Percentiles rank a stretch among this genome's conserved stretches.
Conservation (phyloP, 345 rosid genomes). For the Populus deltoides region DNA sequence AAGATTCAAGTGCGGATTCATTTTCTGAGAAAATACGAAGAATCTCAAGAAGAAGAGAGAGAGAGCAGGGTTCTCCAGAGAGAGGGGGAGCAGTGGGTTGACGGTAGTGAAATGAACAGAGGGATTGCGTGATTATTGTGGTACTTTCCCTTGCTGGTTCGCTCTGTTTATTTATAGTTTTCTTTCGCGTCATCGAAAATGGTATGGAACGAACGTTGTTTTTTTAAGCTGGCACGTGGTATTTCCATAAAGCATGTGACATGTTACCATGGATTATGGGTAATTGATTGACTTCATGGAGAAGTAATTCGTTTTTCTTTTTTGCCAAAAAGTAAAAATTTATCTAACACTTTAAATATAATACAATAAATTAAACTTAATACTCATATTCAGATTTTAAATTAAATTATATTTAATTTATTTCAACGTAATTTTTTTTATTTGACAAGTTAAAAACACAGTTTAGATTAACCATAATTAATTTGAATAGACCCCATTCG, state of each 20-base stretch:
- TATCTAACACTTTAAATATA: too few species aligned
- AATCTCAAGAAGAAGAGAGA: background rate
- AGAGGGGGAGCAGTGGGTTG: background rate
- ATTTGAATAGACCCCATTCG: too few species aligned
- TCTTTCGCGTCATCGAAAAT: background rate
- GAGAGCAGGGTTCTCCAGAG: background rate
- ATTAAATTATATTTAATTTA: too few species aligned
- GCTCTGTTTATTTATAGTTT: background rate
- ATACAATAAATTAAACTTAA: too few species aligned
- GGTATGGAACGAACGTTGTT: background rate
- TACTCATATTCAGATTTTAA: too few species aligned
- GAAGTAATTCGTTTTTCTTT: too few species aligned
- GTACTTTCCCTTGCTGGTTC: background rate
- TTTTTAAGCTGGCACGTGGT: background rate
- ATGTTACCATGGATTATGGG: too few species aligned
- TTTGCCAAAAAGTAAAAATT: too few species aligned
- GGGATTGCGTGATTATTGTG: background rate
- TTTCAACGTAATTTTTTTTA: too few species aligned
- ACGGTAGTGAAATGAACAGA: background rate
- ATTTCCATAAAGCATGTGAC: background rate
- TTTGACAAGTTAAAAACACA: too few species aligned
- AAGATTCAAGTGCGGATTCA: slow-evolving; percentile 48
- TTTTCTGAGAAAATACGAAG: background rate
- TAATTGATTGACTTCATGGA: too few species aligned
- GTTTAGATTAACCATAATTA: too few species aligned